These are phyloP conservation scores for Spizellomyces punctatus DNA, from an alignment of 192 early-diverging fungal species.

Conservation along the genomic window DNA sequence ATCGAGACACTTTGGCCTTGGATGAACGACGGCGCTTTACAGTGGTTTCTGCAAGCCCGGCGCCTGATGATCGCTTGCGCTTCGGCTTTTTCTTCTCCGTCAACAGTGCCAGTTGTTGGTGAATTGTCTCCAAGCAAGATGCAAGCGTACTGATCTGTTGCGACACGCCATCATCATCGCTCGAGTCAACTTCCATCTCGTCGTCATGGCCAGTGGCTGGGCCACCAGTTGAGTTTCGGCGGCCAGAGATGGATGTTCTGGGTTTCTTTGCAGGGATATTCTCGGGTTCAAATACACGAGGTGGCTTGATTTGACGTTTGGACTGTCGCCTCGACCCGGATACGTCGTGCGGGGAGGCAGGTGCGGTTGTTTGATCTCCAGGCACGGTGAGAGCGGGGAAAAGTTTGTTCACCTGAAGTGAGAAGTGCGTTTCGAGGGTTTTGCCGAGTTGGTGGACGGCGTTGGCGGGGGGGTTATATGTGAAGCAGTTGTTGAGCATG, in stretches of 20 bases:
- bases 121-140: constrained; percentile 21
- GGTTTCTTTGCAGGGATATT: constrained; percentile 10
- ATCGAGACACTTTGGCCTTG: background rate
- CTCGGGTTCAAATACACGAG: constrained; percentile 31
- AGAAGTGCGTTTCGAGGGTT: constrained; percentile 34
- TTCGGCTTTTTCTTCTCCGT: constrained; percentile 28
- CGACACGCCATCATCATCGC: constrained; percentile 17
- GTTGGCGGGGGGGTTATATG: constrained; percentile 71
- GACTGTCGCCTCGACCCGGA: constrained; percentile 12
- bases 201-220: background rate
- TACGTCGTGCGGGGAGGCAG: constrained; percentile 5
- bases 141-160: constrained; percentile 29
- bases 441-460: constrained; percentile 32
- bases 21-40: constrained; percentile 10
- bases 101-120: constrained; percentile 27
- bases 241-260: background rate
- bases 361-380: background rate
- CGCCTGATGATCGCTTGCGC: constrained; percentile 15
- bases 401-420: constrained; percentile 16
- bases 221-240: constrained; percentile 3
- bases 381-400: constrained; percentile 31
- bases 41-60: constrained; percentile 2
- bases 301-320: constrained; percentile 26
- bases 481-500: constrained; percentile 73
- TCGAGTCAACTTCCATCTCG: constrained; percentile 5